Conservation (phyloP, 257 asterid species). For the Capsicum baccatum region DNA sequence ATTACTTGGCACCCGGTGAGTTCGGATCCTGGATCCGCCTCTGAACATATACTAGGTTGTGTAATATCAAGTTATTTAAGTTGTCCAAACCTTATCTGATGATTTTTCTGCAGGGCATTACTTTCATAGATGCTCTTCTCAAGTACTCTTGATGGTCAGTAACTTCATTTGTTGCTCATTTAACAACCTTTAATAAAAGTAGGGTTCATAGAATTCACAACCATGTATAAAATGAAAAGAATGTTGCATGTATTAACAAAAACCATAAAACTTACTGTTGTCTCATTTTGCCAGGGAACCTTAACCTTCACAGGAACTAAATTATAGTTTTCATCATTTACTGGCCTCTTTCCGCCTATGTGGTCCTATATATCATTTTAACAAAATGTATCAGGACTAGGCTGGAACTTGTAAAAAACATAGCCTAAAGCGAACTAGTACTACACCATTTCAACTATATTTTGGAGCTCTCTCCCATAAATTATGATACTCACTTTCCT, state of each 20-base stretch:
- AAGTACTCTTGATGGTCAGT: constrained; percentile 44
- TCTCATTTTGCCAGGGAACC: constrained; percentile 42
- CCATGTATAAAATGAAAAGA: neutral
- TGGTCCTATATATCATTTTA: constrained; percentile 48
- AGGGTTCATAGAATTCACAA: neutral
- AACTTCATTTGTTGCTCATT: constrained; percentile 42
- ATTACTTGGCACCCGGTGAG: no score
- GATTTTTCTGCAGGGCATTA: constrained; percentile 46
- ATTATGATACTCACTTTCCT: constrained; percentile 39
- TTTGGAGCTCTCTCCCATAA: constrained; percentile 43
- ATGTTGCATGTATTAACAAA: constrained; percentile 1
- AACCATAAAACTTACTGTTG: constrained; percentile 42
- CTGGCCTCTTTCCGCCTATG: constrained; percentile 41
- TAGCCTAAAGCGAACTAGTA: neutral
- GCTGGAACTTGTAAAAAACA: constrained; percentile 15
- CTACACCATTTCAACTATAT: constrained; percentile 48
- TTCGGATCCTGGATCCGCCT: no score
- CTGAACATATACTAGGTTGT: neutral
- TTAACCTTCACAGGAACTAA: constrained; percentile 40
- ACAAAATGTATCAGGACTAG: constrained; percentile 35
- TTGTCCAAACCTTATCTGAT: constrained; percentile 59
- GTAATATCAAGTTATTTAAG: constrained; percentile 19
- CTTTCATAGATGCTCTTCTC: constrained; percentile 47
- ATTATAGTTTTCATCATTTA: constrained; percentile 44
- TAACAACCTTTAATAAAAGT: neutral